Conservation (phyloP, 2,329 filamentous ascomycete species). For the Diplocarpon mali region DNA sequence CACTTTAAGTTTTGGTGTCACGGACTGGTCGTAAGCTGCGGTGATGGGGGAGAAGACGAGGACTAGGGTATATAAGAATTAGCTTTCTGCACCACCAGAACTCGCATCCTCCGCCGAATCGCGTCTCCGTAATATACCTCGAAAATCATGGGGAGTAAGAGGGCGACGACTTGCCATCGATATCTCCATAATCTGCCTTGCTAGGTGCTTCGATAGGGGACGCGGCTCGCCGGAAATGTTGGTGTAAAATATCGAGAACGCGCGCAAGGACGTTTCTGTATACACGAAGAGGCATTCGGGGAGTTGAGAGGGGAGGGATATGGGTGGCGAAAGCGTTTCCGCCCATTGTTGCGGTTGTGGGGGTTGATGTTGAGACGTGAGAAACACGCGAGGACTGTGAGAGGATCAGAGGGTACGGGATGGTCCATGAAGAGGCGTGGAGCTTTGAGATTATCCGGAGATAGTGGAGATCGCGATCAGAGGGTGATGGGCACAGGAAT, state of each 20-base stretch:
- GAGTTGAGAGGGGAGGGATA: constrained; percentile 41
- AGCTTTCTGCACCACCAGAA: too few relatives aligned
- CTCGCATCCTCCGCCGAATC: too few relatives aligned
- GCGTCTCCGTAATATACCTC: too few relatives aligned
- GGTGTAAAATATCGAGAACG: constrained; percentile 36
- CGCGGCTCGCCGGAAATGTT: constrained; percentile 43
- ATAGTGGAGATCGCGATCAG: too few relatives aligned
- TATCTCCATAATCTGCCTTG: constrained; percentile 59
- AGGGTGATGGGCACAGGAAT: too few relatives aligned
- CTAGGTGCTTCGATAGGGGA: constrained; percentile 57
- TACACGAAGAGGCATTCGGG: constrained; percentile 49
- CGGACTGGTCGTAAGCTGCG: constrained; percentile 4
- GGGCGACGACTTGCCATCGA: constrained; percentile 37
- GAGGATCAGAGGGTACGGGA: too few relatives aligned
- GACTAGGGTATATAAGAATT: constrained; percentile 31
- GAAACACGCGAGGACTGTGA: not conserved
- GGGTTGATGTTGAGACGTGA: not conserved
- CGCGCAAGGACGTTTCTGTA: constrained; percentile 42
- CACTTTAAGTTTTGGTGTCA: not conserved
- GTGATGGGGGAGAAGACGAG: constrained; percentile 36
- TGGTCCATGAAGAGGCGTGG: too few relatives aligned
- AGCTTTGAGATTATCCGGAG: too few relatives aligned
- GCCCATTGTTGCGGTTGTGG: constrained; percentile 41
- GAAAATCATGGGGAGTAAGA: too few relatives aligned
- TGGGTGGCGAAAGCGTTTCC: constrained; percentile 46